Evolutionary conservation across 1,139 yeast species (phyloP).

Genomic region (Pichia sp.): DNA sequence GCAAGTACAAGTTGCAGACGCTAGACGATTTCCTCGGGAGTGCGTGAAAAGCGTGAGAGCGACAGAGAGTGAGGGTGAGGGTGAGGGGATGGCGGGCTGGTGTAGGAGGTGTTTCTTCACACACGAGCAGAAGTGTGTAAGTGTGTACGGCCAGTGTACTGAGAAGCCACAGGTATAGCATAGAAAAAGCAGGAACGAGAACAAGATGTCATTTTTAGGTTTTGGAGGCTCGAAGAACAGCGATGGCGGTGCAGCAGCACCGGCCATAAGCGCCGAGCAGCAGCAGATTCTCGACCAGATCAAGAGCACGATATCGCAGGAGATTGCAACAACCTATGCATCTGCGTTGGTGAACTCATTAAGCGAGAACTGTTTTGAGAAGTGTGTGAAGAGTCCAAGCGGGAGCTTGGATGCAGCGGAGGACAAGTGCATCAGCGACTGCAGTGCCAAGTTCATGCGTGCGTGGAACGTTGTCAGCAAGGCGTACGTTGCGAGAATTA

Average conservation of each 20-base stretch:
- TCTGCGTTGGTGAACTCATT: conserved; percentile 80
- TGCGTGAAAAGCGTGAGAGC: background rate
- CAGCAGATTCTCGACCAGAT: conserved; percentile 49
- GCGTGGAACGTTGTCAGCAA: conserved; percentile 84
- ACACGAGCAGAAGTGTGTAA: too few relatives aligned
- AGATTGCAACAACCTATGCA: conserved; percentile 84
- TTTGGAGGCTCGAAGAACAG: conserved; percentile 21
- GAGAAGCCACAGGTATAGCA: conserved; percentile 14
- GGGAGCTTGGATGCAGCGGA: conserved; percentile 40
- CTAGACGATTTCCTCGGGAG: conserved; percentile 13
- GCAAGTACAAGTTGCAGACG: conserved; percentile 10
- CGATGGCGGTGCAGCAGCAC: background rate
- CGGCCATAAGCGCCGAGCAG: conserved; percentile 10
- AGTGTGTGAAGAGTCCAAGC: conserved; percentile 57
- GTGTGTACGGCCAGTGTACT: too few relatives aligned
- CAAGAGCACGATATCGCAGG: conserved; percentile 71
- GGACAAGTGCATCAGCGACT: conserved; percentile 62
- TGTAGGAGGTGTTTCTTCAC: too few relatives aligned
- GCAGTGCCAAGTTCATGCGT: conserved; percentile 84
- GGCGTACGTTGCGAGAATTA: conserved; percentile 66
- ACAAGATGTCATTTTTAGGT: conserved; percentile 26
- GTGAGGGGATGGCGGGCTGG: background rate
- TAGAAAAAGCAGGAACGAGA: background rate
- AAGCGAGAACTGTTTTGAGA: conserved; percentile 84
- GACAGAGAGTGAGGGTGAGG: background rate